A percentile compares a stretch with the other conserved stretches of the same genome.
These are phyloP conservation scores for Pleurotus pulmonarius DNA, from an alignment of 768 basidiomycete genomes.

Conservation along the genomic window DNA sequence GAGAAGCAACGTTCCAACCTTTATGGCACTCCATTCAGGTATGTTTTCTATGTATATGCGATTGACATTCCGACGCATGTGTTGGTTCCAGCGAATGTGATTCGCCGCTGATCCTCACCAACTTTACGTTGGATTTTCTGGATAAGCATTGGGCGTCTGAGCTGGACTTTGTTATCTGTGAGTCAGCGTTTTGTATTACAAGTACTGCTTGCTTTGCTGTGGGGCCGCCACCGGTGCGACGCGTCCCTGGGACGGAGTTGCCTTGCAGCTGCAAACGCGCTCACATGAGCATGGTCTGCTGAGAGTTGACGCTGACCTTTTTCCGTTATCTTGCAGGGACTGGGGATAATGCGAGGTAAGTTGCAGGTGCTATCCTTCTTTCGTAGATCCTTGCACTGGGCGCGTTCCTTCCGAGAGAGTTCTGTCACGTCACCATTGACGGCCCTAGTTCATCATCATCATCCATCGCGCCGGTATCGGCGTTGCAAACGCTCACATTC, in stretches of 20 bases:
- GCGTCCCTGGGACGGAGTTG: not conserved
- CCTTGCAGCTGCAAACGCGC: not conserved
- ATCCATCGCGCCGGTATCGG: too few species aligned
- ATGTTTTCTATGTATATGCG: constrained; percentile 20
- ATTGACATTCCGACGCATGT: not conserved
- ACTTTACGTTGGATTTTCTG: constrained; percentile 78
- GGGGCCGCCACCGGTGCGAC: constrained; percentile 1
- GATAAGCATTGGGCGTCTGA: constrained; percentile 77
- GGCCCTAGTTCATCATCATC: too few species aligned
- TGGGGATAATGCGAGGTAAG: constrained; percentile 69
- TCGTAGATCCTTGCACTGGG: not conserved
- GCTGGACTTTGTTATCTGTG: constrained; percentile 89
- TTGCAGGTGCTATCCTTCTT: not conserved
- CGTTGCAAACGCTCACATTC: not conserved
- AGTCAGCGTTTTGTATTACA: constrained; percentile 19
- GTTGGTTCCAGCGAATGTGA: constrained; percentile 62
- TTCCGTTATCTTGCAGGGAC: constrained; percentile 49
- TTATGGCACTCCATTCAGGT: constrained; percentile 72
- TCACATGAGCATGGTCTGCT: constrained; percentile 1
- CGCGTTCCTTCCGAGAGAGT: too few species aligned
- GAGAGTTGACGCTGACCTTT: not conserved
- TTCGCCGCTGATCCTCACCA: constrained; percentile 73
- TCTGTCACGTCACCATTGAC: too few species aligned
- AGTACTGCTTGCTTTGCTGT: not conserved
- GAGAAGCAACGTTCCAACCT: constrained; percentile 49